phyloP scores from a whole-genome alignment of 768 basidiomycete species.

The Melanogaster broomeanus region DNA sequence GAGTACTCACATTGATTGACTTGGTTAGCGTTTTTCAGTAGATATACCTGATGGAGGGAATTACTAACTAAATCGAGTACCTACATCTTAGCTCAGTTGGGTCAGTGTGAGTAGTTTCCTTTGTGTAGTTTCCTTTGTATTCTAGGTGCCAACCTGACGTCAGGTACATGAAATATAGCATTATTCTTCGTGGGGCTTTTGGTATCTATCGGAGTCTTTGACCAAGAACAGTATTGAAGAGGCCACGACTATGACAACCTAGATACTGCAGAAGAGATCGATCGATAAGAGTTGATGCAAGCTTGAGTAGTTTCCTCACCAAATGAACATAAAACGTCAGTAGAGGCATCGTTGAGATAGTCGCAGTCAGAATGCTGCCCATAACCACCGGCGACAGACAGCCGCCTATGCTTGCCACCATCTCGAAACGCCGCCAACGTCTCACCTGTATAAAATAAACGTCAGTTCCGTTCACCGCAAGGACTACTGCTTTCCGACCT shows the following conservation, averaged over 20 bases:
- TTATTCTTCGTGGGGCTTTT: neutral
- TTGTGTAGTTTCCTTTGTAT: too few relatives aligned
- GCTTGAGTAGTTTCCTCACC: constrained; percentile 8
- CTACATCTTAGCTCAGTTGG: too few relatives aligned
- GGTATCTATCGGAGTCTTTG: constrained; percentile 23
- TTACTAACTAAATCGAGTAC: too few relatives aligned
- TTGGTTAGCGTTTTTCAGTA: too few relatives aligned
- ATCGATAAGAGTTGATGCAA: neutral
- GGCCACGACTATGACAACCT: constrained; percentile 21
- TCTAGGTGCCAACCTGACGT: too few relatives aligned
- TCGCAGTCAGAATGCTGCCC: constrained; percentile 28
- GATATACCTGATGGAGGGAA: too few relatives aligned
- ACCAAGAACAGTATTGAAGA: constrained; percentile 21
- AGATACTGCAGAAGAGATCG: neutral
- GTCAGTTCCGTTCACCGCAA: neutral
- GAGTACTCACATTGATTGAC: too few relatives aligned
- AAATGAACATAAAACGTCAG: constrained; percentile 26
- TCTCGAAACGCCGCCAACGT: constrained; percentile 30
- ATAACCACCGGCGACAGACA: constrained; percentile 31
- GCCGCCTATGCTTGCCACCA: constrained; percentile 21
- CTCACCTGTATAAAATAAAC: constrained; percentile 17
- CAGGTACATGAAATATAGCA: neutral
- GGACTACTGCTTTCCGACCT: constrained; percentile 11
- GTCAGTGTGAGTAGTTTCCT: too few relatives aligned
- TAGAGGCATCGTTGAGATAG: constrained; percentile 20